Percentiles rank a stretch among this genome's conserved stretches.
Conservation (phyloP, 139 green algal genomes). For the Auxenochlorella pyrenoidosa region DNA sequence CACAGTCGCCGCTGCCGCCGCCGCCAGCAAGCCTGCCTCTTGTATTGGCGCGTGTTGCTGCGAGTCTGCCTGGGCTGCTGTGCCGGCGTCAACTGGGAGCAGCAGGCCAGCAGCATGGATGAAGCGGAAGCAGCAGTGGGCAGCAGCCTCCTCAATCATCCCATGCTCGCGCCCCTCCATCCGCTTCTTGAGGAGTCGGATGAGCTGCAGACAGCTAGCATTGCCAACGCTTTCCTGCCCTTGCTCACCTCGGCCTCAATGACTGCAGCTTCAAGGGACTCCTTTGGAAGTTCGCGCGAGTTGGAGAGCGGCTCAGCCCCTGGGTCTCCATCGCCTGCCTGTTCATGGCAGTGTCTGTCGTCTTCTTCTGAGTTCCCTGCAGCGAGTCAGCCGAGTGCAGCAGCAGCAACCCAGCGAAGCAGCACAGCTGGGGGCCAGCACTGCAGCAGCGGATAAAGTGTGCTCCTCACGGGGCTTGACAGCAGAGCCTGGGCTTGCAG, state of each 20-base stretch:
- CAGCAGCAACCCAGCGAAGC: neutral
- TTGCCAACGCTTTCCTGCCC: neutral
- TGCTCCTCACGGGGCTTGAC: neutral
- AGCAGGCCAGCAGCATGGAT: too few relatives aligned
- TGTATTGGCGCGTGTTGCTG: neutral
- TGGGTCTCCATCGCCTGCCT: constrained; percentile 79
- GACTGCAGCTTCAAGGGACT: constrained; percentile 80
- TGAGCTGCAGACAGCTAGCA: too few relatives aligned
- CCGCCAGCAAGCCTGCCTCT: neutral
- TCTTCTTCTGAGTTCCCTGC: constrained; percentile 49
- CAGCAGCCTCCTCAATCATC: too few relatives aligned
- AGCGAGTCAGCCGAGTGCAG: neutral
- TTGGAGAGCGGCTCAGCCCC: constrained; percentile 83
- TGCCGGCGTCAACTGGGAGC: too few relatives aligned
- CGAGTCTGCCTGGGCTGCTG: neutral
- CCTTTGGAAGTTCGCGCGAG: constrained; percentile 91
- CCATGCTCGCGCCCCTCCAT: neutral
- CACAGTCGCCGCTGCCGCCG: too few relatives aligned
- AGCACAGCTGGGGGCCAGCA: neutral
- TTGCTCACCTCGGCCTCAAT: too few relatives aligned
- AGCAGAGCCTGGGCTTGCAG: neutral
- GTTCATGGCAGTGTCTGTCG: constrained; percentile 70
- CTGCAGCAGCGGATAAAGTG: neutral
- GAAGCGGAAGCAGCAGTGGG: too few relatives aligned
- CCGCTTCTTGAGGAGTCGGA: too few relatives aligned